Percentiles rank a stretch among this genome's conserved stretches.
phyloP scores from a whole-genome alignment of 352 stramenopile genomes.

The Blastocystis sp. region DNA sequence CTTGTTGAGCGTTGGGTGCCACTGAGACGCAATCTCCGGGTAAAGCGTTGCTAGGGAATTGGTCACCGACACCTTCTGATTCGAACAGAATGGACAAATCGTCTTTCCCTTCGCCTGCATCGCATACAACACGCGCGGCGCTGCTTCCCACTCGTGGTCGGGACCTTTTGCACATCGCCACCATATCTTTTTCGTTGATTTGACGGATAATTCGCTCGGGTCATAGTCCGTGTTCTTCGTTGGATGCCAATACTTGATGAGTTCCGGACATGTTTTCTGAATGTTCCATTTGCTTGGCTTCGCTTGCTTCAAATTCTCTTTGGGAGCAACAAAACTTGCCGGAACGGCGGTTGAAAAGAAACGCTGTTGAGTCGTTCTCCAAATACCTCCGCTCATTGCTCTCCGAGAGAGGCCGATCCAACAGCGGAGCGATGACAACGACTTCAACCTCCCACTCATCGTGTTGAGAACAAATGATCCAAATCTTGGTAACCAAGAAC shows the following conservation, averaged over 20 bases:
- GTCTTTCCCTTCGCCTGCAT: background rate
- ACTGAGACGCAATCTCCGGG: constrained; percentile 38
- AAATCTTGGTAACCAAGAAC: background rate
- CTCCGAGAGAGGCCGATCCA: background rate
- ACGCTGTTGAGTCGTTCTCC: background rate
- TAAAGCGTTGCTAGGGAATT: constrained; percentile 36
- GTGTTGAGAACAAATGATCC: background rate
- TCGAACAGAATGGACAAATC: constrained; percentile 19
- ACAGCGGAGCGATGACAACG: background rate
- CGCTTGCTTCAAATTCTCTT: background rate
- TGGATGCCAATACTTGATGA: constrained; percentile 49
- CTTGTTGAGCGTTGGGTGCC: constrained; percentile 39
- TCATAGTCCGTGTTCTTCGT: constrained; percentile 9
- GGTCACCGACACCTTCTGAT: constrained; percentile 25
- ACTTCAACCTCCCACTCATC: background rate
- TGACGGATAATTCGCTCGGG: background rate
- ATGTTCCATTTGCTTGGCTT: background rate
- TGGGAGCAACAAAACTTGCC: background rate
- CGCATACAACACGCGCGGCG: background rate
- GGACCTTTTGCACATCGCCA: constrained; percentile 35
- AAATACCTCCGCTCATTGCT: background rate
- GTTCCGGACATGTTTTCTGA: constrained; percentile 18
- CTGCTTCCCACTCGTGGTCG: constrained; percentile 30
- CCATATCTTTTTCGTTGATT: constrained; percentile 30
- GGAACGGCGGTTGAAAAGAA: background rate